Evolutionary conservation across 2,329 filamentous ascomycete species (phyloP).

Genomic region (Apiospora pterosperma): DNA sequence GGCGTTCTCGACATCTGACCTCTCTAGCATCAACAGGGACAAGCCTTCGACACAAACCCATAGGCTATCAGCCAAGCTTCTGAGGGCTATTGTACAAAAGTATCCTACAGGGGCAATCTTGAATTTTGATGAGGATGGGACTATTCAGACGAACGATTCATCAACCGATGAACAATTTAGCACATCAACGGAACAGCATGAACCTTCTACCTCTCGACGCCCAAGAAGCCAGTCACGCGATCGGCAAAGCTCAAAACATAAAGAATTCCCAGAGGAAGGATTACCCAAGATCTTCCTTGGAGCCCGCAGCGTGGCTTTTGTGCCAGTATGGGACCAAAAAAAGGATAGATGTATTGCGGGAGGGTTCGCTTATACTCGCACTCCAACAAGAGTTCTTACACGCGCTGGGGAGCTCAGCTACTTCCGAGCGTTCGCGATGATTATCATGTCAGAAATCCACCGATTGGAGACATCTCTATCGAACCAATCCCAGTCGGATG

Average conservation of each 20-base stretch:
- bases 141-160: constrained; percentile 7
- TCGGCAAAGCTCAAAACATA: not conserved
- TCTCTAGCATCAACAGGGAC: constrained; percentile 30
- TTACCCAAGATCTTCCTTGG: constrained; percentile 22
- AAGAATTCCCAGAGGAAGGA: constrained; percentile 14
- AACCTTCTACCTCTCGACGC: not conserved
- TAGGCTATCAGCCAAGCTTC: not conserved
- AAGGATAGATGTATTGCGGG: constrained; percentile 46
- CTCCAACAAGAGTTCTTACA: constrained; percentile 39
- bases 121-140: constrained; percentile 33
- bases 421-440: constrained; percentile 48
- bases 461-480: constrained; percentile 34
- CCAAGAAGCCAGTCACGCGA: not conserved
- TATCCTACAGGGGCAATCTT: constrained; percentile 1
- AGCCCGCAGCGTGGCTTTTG: constrained; percentile 42
- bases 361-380: constrained; percentile 45
- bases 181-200: not conserved
- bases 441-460: constrained; percentile 54
- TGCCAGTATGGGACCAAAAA: constrained; percentile 45
- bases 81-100: not conserved
- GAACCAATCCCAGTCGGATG: constrained; percentile 51
- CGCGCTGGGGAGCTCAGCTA: constrained; percentile 47
- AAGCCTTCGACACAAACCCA: constrained; percentile 8
- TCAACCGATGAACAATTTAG: not conserved
- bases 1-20: constrained; percentile 32